Percentiles rank a stretch among this genome's conserved stretches.
These are phyloP conservation scores for Blastobotrys illinoisensis DNA, from an alignment of 1,139 yeast species.

Conservation along the genomic window DNA sequence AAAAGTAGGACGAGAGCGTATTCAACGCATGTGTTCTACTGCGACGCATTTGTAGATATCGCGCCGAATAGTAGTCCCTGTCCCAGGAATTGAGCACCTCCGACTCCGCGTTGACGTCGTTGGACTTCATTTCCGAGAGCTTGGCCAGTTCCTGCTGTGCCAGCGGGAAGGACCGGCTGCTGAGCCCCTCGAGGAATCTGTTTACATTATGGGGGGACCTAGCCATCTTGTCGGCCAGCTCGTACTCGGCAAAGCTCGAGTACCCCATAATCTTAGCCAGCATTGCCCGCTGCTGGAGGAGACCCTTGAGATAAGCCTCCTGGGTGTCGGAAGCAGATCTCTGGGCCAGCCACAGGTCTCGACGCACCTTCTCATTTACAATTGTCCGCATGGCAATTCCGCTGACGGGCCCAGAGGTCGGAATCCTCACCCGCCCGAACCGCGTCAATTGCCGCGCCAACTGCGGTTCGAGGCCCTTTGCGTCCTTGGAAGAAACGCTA, in stretches of 20 bases:
- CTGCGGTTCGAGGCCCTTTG: conserved; percentile 36
- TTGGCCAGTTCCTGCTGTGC: conserved; percentile 54
- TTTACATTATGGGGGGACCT: conserved; percentile 70
- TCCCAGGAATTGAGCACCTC: conserved; percentile 75
- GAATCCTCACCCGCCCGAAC: conserved; percentile 44
- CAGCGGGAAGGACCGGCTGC: conserved; percentile 45
- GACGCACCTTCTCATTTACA: conserved; percentile 52
- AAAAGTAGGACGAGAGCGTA: conserved; percentile 47
- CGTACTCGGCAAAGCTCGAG: conserved; percentile 69
- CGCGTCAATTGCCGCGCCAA: conserved; percentile 26
- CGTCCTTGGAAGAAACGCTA: conserved; percentile 30
- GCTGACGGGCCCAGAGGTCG: conserved; percentile 65
- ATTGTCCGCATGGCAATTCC: conserved; percentile 60
- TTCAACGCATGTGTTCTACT: conserved; percentile 19
- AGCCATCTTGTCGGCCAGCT: conserved; percentile 87
- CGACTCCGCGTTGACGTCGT: conserved; percentile 34
- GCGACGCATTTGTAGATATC: conserved; percentile 32
- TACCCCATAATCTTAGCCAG: conserved; percentile 74
- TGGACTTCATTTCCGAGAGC: conserved; percentile 23
- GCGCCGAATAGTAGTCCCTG: conserved; percentile 61
- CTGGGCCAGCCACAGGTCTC: conserved; percentile 66
- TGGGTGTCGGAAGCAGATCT: conserved; percentile 55
- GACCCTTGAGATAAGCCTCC: conserved; percentile 49
- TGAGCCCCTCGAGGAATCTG: conserved; percentile 59
- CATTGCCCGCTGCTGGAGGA: conserved; percentile 62